These are phyloP conservation scores for Abelmoschus esculentus DNA, from an alignment of 345 rosid genomes.

Conservation along the genomic window DNA sequence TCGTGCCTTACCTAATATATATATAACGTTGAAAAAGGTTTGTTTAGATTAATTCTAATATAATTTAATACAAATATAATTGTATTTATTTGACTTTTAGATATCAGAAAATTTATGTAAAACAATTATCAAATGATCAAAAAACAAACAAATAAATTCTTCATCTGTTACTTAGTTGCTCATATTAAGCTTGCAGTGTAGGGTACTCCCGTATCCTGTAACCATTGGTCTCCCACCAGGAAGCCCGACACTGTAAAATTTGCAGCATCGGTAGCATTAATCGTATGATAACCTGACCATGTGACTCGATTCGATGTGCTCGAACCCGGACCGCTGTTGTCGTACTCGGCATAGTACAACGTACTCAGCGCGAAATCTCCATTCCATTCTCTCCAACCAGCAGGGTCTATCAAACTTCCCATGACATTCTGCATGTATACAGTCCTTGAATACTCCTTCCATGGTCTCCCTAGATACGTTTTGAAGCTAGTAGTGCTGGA, in stretches of 20 bases:
- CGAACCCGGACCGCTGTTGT: background rate
- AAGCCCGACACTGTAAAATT: background rate
- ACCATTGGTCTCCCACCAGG: background rate
- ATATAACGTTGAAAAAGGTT: too few species aligned
- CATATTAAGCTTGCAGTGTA: slow-evolving; percentile 8
- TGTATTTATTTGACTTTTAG: too few species aligned
- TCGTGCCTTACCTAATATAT: too few species aligned
- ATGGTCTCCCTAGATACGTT: background rate
- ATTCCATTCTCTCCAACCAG: background rate
- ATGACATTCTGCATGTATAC: background rate
- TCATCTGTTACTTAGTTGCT: too few species aligned
- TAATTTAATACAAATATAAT: too few species aligned
- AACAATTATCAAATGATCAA: too few species aligned
- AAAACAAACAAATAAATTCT: too few species aligned
- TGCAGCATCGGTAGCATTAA: background rate
- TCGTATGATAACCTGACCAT: background rate
- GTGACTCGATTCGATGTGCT: background rate
- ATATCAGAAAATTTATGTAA: too few species aligned
- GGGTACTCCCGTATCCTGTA: background rate
- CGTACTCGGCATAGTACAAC: background rate
- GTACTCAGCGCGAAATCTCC: background rate
- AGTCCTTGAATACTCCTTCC: background rate
- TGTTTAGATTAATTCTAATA: too few species aligned
- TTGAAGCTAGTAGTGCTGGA: background rate
- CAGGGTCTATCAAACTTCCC: background rate